Evolutionary conservation across 352 stramenopile genomes (phyloP).

Genomic region (Pythium aphanidermatum): DNA sequence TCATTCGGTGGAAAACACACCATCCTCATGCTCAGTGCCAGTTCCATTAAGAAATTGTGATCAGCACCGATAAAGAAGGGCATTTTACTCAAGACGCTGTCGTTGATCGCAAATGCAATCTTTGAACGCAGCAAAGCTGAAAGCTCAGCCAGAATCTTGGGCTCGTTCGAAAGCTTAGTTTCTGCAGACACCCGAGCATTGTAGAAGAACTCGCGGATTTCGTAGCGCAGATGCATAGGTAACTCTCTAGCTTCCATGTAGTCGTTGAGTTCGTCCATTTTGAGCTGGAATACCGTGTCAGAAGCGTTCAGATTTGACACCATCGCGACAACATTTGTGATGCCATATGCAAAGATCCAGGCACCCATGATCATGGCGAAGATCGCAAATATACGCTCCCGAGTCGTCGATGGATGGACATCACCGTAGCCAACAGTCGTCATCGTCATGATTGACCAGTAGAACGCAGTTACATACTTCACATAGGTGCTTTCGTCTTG

Average conservation of each 20-base stretch:
- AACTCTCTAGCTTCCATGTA: constrained; percentile 77
- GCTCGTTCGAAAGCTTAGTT: constrained; percentile 63
- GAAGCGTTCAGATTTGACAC: constrained; percentile 69
- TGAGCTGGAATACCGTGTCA: constrained; percentile 55
- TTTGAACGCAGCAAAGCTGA: constrained; percentile 71
- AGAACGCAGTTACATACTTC: constrained; percentile 58
- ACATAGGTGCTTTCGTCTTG: constrained; percentile 34
- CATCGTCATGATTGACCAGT: constrained; percentile 80
- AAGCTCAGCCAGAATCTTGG: constrained; percentile 62
- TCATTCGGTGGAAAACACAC: constrained; percentile 72
- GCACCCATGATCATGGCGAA: constrained; percentile 66
- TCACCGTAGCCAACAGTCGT: constrained; percentile 77
- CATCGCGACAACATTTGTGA: constrained; percentile 65
- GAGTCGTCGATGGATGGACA: constrained; percentile 40
- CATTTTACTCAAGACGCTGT: constrained; percentile 77
- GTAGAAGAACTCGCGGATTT: constrained; percentile 82
- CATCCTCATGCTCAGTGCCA: constrained; percentile 79
- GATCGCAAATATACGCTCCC: constrained; percentile 66
- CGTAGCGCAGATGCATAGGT: constrained; percentile 60
- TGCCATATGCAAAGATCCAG: constrained; percentile 81
- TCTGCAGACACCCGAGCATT: constrained; percentile 69
- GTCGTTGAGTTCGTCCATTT: constrained; percentile 77
- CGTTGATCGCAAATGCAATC: constrained; percentile 76
- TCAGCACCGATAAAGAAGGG: constrained; percentile 72
- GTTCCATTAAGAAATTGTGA: constrained; percentile 80